A percentile compares a stretch with the other conserved stretches of the same genome.
These are phyloP conservation scores for Rhexocercosporidium sp. DNA, from an alignment of 2,329 filamentous ascomycete species.

Conservation along the genomic window DNA sequence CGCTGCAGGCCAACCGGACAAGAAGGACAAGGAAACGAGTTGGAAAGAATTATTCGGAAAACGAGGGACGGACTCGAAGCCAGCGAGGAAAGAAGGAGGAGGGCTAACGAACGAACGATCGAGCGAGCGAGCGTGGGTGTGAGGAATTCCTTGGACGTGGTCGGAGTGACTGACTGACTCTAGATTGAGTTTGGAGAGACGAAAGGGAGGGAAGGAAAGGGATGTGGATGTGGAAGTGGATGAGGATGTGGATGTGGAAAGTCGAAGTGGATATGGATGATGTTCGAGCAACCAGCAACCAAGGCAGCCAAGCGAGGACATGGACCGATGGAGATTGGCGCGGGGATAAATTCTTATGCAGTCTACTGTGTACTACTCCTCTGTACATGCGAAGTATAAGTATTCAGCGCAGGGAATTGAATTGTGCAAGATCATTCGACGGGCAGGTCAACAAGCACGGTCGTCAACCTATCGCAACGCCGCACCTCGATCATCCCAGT, in stretches of 20 bases:
- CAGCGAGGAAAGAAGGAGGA: neutral
- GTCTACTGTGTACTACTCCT: too few relatives aligned
- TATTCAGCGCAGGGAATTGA: too few relatives aligned
- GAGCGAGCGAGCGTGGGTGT: neutral
- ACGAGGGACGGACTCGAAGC: slow-evolving; percentile 1
- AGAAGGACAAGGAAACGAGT: neutral
- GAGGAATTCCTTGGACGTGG: neutral
- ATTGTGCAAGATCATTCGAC: neutral
- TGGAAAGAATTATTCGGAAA: neutral
- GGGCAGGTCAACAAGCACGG: neutral
- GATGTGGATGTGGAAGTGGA: neutral
- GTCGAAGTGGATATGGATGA: too few relatives aligned
- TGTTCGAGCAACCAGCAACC: neutral
- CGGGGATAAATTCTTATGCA: slow-evolving; percentile 1
- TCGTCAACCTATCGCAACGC: too few relatives aligned
- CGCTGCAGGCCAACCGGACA: neutral
- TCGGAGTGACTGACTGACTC: neutral
- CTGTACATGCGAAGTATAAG: too few relatives aligned
- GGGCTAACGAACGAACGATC: neutral
- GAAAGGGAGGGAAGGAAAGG: neutral
- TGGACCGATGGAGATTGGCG: neutral
- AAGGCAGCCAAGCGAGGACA: neutral
- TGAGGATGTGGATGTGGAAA: neutral
- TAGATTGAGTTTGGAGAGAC: neutral
- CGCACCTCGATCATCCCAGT: neutral